These are phyloP conservation scores for Suillus hirtellus DNA, from an alignment of 768 basidiomycete genomes.

Conservation along the genomic window DNA sequence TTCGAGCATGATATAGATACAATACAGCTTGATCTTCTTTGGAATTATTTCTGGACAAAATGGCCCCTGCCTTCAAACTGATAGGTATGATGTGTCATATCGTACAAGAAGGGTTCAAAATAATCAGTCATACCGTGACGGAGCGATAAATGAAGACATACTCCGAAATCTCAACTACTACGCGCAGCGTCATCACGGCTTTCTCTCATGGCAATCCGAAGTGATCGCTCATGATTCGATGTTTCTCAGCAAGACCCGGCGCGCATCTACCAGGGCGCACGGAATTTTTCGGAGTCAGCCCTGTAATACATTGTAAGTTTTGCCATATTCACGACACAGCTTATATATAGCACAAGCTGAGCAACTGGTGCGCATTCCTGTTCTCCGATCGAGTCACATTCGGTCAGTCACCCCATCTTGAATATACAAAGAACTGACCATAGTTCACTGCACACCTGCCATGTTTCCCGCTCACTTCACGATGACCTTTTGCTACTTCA, in stretches of 20 bases:
- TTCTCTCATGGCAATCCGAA: background rate
- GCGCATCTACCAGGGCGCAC: no score
- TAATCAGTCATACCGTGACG: background rate
- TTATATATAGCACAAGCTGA: background rate
- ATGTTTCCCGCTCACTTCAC: background rate
- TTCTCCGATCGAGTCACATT: background rate
- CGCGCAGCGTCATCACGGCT: background rate
- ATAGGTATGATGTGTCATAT: background rate
- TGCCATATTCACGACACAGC: background rate
- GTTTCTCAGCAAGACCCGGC: background rate
- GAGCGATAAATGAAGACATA: background rate
- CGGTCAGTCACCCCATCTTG: background rate
- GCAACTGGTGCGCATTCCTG: background rate
- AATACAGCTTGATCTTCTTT: background rate
- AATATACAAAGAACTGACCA: background rate
- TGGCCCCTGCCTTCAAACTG: background rate
- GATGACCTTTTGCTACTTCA: background rate
- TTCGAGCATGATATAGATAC: background rate
- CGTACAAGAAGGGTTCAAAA: background rate
- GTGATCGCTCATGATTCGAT: background rate
- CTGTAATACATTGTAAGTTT: no score
- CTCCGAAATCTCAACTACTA: background rate
- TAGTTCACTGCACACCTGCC: background rate
- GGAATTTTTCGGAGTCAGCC: no score
- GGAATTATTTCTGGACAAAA: background rate